Conservation (phyloP, 2,329 filamentous ascomycete species). For the Fonsecaea nubica region DNA sequence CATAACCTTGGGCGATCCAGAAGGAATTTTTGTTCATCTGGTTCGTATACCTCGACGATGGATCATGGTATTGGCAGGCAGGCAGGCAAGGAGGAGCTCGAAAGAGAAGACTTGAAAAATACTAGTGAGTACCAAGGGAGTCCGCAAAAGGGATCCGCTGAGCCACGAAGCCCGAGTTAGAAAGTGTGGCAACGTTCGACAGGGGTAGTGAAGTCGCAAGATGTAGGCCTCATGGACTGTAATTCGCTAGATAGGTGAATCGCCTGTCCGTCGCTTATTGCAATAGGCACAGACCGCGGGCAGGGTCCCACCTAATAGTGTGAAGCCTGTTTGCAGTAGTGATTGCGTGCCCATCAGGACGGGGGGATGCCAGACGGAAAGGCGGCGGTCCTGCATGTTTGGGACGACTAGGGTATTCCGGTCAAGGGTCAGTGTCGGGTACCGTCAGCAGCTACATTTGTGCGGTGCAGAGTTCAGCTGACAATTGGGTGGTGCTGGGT, state of each 20-base stretch:
- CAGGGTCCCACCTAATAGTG: conserved; percentile 3
- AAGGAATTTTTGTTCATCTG: not conserved
- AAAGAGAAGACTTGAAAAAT: conserved; percentile 6
- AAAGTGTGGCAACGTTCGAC: conserved; percentile 13
- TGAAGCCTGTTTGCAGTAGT: conserved; percentile 1
- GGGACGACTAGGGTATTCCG: not conserved
- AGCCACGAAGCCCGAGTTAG: conserved; percentile 1
- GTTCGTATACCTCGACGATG: not conserved
- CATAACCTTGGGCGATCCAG: not conserved
- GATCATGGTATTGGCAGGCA: not conserved
- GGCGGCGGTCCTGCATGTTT: conserved; percentile 2
- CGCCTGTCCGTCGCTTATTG: conserved; percentile 21
- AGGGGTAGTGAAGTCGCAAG: not conserved
- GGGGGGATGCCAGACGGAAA: conserved; percentile 2
- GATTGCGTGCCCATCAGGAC: conserved; percentile 7
- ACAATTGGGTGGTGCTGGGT: not conserved
- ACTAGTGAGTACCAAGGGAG: not conserved
- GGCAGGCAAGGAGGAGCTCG: conserved; percentile 2
- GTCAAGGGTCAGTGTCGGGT: not conserved
- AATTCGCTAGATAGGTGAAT: conserved; percentile 11
- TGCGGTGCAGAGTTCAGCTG: not conserved
- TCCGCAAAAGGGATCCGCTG: conserved; percentile 5
- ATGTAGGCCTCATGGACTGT: not conserved
- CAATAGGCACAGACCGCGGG: conserved; percentile 3
- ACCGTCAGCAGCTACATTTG: not conserved